Evolutionary conservation across 129 eudicot species (phyloP).

Genomic region (Heracleum sosnowskyi): DNA sequence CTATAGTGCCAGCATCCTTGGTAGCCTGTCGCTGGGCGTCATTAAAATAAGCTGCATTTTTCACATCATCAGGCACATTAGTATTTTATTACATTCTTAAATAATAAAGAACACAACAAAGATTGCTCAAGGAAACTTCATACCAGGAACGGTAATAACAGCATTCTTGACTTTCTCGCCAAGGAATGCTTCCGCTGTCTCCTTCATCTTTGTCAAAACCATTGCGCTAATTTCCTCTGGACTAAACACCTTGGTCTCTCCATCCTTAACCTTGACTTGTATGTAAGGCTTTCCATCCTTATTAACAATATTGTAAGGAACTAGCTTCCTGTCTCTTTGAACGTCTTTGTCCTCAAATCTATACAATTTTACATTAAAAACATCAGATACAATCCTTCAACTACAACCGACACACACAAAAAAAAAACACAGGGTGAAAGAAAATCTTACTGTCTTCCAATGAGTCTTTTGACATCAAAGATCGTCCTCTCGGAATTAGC

Average conservation of each 20-base stretch:
- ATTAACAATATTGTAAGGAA: too few species aligned
- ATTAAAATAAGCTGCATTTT: background rate
- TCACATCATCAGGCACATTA: background rate
- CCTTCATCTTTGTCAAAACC: conserved; percentile 9
- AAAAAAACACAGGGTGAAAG: background rate
- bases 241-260: background rate
- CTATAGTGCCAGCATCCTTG: conserved; percentile 6
- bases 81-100: background rate
- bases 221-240: background rate
- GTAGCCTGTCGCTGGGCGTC: conserved; percentile 4
- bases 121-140: background rate
- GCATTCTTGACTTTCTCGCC: conserved; percentile 1
- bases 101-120: background rate
- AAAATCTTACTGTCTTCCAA: background rate
- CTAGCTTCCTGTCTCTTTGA: too few species aligned
- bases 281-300: too few species aligned
- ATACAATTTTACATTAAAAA: background rate
- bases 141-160: conserved; percentile 3
- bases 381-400: too few species aligned
- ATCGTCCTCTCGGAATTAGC: conserved; percentile 1
- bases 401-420: background rate
- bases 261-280: too few species aligned
- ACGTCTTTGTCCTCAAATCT: background rate
- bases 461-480: background rate
- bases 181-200: background rate